These are phyloP conservation scores for Stromatinia cepivora DNA, from an alignment of 2,329 filamentous ascomycete genomes.

Conservation along the genomic window DNA sequence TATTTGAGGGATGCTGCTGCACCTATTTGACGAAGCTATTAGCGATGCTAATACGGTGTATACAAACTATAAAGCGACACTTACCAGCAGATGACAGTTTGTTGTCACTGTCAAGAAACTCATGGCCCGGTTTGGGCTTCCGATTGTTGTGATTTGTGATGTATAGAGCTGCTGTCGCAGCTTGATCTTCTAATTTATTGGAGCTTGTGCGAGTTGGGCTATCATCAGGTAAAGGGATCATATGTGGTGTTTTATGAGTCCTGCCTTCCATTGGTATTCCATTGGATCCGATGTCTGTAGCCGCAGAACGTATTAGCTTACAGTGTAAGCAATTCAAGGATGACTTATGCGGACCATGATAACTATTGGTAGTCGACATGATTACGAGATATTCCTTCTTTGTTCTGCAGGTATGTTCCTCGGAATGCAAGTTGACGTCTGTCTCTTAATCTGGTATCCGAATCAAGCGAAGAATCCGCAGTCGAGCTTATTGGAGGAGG, in stretches of 20 bases:
- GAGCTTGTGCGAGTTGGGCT: constrained; percentile 27
- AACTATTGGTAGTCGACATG: background rate
- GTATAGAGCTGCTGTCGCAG: constrained; percentile 62
- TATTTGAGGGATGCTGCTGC: constrained; percentile 66
- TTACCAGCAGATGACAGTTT: constrained; percentile 59
- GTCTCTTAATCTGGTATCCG: background rate
- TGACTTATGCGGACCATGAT: constrained; percentile 3
- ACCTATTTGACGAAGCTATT: constrained; percentile 44
- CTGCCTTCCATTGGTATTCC: background rate
- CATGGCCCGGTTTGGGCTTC: constrained; percentile 24
- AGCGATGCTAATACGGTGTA: background rate
- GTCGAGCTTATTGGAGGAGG: background rate
- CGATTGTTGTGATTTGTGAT: constrained; percentile 45
- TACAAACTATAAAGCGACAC: constrained; percentile 33
- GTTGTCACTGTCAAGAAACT: constrained; percentile 50
- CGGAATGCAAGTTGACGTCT: constrained; percentile 13
- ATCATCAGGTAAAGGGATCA: constrained; percentile 40
- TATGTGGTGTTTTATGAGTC: constrained; percentile 16
- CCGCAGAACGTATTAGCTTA: background rate
- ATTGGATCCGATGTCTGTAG: constrained; percentile 6
- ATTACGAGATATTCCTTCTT: background rate
- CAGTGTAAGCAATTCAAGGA: background rate
- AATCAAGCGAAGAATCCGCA: background rate
- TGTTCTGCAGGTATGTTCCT: background rate
- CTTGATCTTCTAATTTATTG: constrained; percentile 46